Percentiles rank a stretch among this genome's conserved stretches.
phyloP scores from a whole-genome alignment of 2,329 filamentous ascomycete genomes.

The Gnomoniopsis smithogilvyi region DNA sequence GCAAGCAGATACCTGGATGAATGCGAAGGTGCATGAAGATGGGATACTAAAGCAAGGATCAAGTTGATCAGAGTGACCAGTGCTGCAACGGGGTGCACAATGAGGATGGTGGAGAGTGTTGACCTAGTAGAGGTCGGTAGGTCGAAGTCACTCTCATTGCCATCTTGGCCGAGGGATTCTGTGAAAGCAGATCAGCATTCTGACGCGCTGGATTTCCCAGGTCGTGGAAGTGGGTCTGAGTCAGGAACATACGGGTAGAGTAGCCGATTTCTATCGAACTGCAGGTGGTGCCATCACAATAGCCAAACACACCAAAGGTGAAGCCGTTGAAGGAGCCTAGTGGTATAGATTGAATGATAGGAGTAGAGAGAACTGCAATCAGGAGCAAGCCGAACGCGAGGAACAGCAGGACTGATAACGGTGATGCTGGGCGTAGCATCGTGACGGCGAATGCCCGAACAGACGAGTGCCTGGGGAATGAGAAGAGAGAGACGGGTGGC shows the following conservation, averaged over 20 bases:
- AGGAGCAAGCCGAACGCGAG: slow-evolving; percentile 81
- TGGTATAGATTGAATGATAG: slow-evolving; percentile 81
- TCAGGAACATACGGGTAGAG: slow-evolving; percentile 63
- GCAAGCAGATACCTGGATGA: slow-evolving; percentile 84
- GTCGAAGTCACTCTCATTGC: slow-evolving; percentile 46
- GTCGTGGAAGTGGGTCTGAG: neutral
- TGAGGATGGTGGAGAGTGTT: slow-evolving; percentile 80
- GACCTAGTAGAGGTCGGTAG: slow-evolving; percentile 50
- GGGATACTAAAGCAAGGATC: slow-evolving; percentile 72
- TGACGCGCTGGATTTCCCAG: neutral
- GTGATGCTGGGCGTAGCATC: slow-evolving; percentile 90
- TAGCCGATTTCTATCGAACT: slow-evolving; percentile 80
- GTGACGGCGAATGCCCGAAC: slow-evolving; percentile 35
- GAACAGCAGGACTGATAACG: slow-evolving; percentile 80
- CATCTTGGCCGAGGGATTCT: slow-evolving; percentile 11
- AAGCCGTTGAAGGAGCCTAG: slow-evolving; percentile 73
- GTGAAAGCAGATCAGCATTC: neutral
- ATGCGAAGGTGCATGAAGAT: slow-evolving; percentile 84
- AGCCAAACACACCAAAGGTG: slow-evolving; percentile 91
- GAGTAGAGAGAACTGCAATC: slow-evolving; percentile 85
- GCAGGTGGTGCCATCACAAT: slow-evolving; percentile 67
- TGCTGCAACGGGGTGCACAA: slow-evolving; percentile 89
- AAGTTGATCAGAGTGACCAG: slow-evolving; percentile 83
- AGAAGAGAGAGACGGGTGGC: slow-evolving; percentile 11
- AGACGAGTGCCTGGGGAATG: slow-evolving; percentile 13